Conservation (phyloP, 768 basidiomycete genomes). For the Leccinum truebloodii region DNA sequence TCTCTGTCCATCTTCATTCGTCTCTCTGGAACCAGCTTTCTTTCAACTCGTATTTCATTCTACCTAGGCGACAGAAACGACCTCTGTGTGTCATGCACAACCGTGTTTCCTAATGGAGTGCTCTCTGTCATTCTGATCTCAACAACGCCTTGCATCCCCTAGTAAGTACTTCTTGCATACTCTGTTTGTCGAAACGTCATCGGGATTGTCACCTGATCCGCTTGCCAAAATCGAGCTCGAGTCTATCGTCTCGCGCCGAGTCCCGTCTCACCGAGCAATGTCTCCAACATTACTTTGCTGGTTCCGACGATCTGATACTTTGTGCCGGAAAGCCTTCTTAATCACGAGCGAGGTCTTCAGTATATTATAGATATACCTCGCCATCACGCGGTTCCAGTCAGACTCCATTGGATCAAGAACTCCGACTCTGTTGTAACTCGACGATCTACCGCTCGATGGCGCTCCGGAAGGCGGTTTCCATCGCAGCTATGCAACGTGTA, state of each 20-base stretch:
- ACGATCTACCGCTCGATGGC: not conserved
- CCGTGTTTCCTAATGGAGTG: not conserved
- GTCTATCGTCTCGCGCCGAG: not conserved
- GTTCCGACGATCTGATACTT: not conserved
- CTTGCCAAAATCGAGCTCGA: not conserved
- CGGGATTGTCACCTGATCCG: not conserved
- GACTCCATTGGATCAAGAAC: not conserved
- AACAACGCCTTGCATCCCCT: not conserved
- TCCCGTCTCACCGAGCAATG: not conserved
- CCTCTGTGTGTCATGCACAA: not conserved
- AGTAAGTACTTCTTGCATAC: not conserved
- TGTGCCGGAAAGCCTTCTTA: not conserved
- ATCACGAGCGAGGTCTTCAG: not conserved
- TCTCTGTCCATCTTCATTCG: not conserved
- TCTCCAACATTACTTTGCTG: not conserved
- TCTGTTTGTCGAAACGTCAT: not conserved
- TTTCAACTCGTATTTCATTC: not conserved
- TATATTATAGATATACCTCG: not conserved
- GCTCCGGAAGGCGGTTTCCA: not conserved
- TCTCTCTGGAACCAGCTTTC: not conserved
- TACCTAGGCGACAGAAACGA: not conserved
- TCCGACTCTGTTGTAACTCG: not conserved
- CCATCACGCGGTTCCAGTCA: not conserved
- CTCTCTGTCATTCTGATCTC: not conserved
- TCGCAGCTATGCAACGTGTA: not conserved